phyloP scores from a whole-genome alignment of 176 grass and related monocot genomes.

The Carex littledalei region DNA sequence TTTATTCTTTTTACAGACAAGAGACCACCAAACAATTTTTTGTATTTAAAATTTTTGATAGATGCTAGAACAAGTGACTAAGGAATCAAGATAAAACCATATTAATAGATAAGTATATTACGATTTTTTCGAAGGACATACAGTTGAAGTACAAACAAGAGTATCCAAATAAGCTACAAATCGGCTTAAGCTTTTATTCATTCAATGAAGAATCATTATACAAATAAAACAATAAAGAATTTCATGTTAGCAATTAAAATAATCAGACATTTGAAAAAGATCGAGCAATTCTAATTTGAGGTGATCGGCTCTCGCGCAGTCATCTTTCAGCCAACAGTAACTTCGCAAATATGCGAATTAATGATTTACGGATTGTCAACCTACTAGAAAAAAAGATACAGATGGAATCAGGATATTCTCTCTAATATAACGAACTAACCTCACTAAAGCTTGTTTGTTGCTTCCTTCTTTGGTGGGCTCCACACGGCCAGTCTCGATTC shows the following conservation, averaged over 20 bases:
- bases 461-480: slow-evolving; percentile 37
- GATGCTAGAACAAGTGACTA: neutral
- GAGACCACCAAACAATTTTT: neutral
- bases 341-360: slow-evolving; percentile 48
- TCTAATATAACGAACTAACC: slow-evolving; percentile 30
- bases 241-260: neutral
- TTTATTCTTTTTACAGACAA: neutral
- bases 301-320: slow-evolving; percentile 42
- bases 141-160: neutral
- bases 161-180: neutral
- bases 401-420: neutral
- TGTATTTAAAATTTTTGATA: neutral
- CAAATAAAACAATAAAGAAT: slow-evolving; percentile 17
- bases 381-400: slow-evolving; percentile 8
- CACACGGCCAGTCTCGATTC: slow-evolving; percentile 62
- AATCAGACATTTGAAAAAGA: slow-evolving; percentile 9
- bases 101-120: neutral
- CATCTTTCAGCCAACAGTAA: slow-evolving; percentile 51
- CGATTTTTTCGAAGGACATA: neutral
- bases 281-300: slow-evolving; percentile 31
- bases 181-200: neutral
- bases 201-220: slow-evolving; percentile 6
- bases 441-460: slow-evolving; percentile 53
- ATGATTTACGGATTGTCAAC: slow-evolving; percentile 9
- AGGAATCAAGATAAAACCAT: neutral